Evolutionary conservation across 345 rosid genomes (phyloP).

Genomic region (Gossypium arboreum): DNA sequence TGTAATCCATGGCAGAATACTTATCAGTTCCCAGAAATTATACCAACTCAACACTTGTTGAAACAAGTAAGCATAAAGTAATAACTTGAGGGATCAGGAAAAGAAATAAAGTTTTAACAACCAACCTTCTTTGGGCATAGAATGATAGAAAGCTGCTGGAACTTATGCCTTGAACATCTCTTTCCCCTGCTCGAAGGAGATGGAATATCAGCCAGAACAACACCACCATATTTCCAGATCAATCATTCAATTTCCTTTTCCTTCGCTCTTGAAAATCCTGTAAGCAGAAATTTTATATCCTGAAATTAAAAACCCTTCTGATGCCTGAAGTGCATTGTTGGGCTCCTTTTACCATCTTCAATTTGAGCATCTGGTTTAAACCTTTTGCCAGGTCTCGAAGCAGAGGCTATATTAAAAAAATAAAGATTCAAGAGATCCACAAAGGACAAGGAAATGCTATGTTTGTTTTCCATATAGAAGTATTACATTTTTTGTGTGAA

Average conservation of each 20-base stretch:
- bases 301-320: constrained; percentile 34
- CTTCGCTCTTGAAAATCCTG: constrained; percentile 55
- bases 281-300: constrained; percentile 47
- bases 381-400: constrained; percentile 27
- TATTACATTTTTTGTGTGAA: constrained; percentile 27
- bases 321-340: constrained; percentile 18
- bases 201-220: constrained; percentile 49
- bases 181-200: constrained; percentile 30
- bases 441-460: neutral
- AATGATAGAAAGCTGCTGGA: constrained; percentile 38
- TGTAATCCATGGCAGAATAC: neutral
- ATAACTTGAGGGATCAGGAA: neutral
- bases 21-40: neutral
- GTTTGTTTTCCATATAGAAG: neutral
- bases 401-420: constrained; percentile 18
- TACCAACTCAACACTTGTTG: neutral
- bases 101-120: neutral
- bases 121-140: constrained; percentile 52
- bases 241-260: constrained; percentile 46
- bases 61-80: neutral
- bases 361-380: constrained; percentile 19
- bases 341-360: constrained; percentile 18
- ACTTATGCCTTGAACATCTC: constrained; percentile 24
- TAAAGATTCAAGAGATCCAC: neutral
- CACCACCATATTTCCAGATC: constrained; percentile 51